These are phyloP conservation scores for Cucurbita argyrosperma DNA, from an alignment of 306 rosid species.

Conservation along the genomic window DNA sequence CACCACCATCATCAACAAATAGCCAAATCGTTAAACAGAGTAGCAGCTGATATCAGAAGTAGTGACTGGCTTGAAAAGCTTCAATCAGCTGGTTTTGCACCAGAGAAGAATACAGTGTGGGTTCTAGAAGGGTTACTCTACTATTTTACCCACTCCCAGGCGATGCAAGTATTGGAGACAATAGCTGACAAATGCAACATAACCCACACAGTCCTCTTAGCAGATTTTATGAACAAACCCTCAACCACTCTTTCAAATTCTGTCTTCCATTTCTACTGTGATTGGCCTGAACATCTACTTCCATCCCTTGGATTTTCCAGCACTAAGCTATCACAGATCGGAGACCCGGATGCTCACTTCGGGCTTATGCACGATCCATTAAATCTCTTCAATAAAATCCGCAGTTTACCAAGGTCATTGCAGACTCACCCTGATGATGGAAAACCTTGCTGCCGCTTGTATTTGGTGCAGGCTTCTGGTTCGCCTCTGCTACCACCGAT, in stretches of 20 bases:
- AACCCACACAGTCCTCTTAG: conserved; percentile 64
- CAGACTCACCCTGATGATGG: conserved; percentile 86
- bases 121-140: conserved; percentile 80
- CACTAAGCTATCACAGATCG: conserved; percentile 84
- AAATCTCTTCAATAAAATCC: conserved; percentile 83
- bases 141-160: conserved; percentile 61
- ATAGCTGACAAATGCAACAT: conserved; percentile 60
- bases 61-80: conserved; percentile 80
- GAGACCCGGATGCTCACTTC: conserved; percentile 94
- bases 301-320: conserved; percentile 76
- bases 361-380: conserved; percentile 64
- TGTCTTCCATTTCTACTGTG: conserved; percentile 77
- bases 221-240: conserved; percentile 89
- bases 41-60: conserved; percentile 75
- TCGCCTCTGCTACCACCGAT: conserved; percentile 38
- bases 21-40: conserved; percentile 68
- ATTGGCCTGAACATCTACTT: conserved; percentile 93
- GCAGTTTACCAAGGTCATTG: conserved; percentile 65
- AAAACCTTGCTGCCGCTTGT: conserved; percentile 76
- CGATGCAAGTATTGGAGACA: conserved; percentile 60
- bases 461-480: conserved; percentile 88
- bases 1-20: conserved; percentile 18
- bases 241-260: conserved; percentile 69
- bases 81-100: conserved; percentile 58
- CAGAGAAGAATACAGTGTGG: conserved; percentile 84